Percentiles rank a stretch among this genome's conserved stretches.
phyloP scores from a whole-genome alignment of 805 yeast genomes.

The Ogataea sp. region DNA sequence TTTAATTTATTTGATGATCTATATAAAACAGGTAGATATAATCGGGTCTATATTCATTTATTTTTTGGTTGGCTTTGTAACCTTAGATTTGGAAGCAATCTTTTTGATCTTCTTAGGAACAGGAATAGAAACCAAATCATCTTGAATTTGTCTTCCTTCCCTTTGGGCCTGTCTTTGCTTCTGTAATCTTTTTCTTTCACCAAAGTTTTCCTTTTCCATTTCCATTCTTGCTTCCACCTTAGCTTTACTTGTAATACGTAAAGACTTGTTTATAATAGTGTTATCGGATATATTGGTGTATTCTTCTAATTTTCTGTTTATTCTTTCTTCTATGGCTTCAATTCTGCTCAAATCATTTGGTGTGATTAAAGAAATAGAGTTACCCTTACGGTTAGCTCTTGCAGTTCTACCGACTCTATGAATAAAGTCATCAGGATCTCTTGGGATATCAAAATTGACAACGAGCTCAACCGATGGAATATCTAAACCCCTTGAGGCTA shows the following conservation, averaged over 20 bases:
- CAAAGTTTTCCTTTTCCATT: constrained; percentile 87
- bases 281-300: constrained; percentile 68
- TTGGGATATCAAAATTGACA: constrained; percentile 71
- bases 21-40: too few relatives aligned
- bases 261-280: constrained; percentile 61
- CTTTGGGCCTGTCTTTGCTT: constrained; percentile 10
- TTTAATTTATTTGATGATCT: too few relatives aligned
- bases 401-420: constrained; percentile 96
- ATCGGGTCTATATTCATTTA: too few relatives aligned
- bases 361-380: constrained; percentile 71
- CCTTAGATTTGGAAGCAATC: too few relatives aligned
- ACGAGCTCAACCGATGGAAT: constrained; percentile 75
- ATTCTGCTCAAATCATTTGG: constrained; percentile 80
- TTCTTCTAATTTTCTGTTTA: constrained; percentile 71
- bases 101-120: too few relatives aligned
- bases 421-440: constrained; percentile 76
- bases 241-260: constrained; percentile 68
- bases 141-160: background rate
- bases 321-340: constrained; percentile 79
- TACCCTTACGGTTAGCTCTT: constrained; percentile 91
- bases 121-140: background rate
- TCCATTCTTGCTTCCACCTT: constrained; percentile 88
- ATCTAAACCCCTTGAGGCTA: constrained; percentile 86
- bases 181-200: constrained; percentile 38
- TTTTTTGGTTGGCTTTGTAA: too few relatives aligned